Base-by-base conservation (phyloP, 768 basidiomycete genomes). In the Hygrophorus pudorinus region DNA sequence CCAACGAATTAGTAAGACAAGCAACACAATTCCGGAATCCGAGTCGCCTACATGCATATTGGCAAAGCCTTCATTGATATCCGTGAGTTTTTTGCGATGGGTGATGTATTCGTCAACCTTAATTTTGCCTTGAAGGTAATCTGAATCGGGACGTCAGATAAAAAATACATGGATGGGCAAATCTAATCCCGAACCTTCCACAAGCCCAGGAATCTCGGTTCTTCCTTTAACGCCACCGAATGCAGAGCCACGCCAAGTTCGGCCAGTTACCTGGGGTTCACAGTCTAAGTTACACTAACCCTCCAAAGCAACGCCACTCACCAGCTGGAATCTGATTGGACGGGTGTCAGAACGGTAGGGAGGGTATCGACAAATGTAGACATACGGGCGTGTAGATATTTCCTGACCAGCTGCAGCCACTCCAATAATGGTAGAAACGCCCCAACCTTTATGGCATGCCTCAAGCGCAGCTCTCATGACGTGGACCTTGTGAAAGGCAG, bases 401-500 rank as follows among this genome's bases (percentile, higher is more conserved):
- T 98, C 96, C 56, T 96, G 82, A 5, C 96, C 96, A 14, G 96
- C 91, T 17, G 92, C 91, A 3, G 96, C 96, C 33, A 99, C 96
- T 48, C 94, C 94, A 48, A 99, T 97, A 52, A 99, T 60, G 45
- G 89, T 97, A 46, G 82, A 89, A 34, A 97, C 83, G 53, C 96
- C 96, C 96, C 96, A 99, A 11, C 96, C 96, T 61, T 98, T 98
- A 65, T 99, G 96, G 63, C 92, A 97, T n/a, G 92, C 87, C 66
- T 99, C 96, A 38, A 99, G 77, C 18, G 96, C 96, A 39, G 82
- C 70, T 48, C 93, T 79, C 93, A 96, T 97, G 50, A 94, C 91
- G 21, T 90, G 68, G 8, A 91, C 85, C 84, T 24, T 24, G 3
- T 24, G 7, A 3, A 24, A 7, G 7, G 24, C 24, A 3, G 24